Percentiles rank a stretch among this genome's conserved stretches.
phyloP scores from a whole-genome alignment of 2,329 filamentous ascomycete species.

The Pseudogymnoascus sp. region DNA sequence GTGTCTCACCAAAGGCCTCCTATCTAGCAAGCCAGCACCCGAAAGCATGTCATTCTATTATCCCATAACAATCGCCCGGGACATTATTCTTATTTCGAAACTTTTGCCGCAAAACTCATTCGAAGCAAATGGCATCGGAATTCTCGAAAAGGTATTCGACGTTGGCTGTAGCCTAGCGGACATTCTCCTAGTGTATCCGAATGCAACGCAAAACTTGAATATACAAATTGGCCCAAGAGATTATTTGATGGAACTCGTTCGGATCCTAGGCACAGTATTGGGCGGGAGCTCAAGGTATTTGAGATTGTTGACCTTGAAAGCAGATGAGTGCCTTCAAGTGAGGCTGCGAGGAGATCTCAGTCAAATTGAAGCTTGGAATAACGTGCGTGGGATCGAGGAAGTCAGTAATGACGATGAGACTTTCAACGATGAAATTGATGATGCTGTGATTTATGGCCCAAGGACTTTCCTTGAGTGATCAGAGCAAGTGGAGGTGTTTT shows the following conservation, averaged over 20 bases:
- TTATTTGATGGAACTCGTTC: too few species aligned
- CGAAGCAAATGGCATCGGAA: conserved; percentile 30
- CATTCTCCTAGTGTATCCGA: not conserved
- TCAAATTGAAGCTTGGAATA: too few species aligned
- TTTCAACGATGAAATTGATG: too few species aligned
- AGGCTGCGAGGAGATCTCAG: too few species aligned
- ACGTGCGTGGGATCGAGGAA: too few species aligned
- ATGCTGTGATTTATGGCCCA: too few species aligned
- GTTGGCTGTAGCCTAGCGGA: conserved; percentile 23
- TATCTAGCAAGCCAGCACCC: not conserved
- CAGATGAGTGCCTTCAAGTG: not conserved
- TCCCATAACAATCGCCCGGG: conserved; percentile 51
- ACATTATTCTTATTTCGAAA: conserved; percentile 32
- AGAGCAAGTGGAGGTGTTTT: too few species aligned
- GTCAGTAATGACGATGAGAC: too few species aligned
- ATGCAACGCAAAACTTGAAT: too few species aligned
- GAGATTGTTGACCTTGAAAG: not conserved
- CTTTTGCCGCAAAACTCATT: conserved; percentile 24
- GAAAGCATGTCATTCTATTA: conserved; percentile 42
- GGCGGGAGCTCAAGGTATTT: not conserved
- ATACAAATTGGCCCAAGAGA: too few species aligned
- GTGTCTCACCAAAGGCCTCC: conserved; percentile 14
- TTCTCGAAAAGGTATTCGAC: conserved; percentile 30
- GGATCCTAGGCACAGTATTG: too few species aligned
- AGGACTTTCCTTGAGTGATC: too few species aligned